Base-by-base conservation (phyloP, 164 flowering plant species). In the Hamamelis virginiana region DNA sequence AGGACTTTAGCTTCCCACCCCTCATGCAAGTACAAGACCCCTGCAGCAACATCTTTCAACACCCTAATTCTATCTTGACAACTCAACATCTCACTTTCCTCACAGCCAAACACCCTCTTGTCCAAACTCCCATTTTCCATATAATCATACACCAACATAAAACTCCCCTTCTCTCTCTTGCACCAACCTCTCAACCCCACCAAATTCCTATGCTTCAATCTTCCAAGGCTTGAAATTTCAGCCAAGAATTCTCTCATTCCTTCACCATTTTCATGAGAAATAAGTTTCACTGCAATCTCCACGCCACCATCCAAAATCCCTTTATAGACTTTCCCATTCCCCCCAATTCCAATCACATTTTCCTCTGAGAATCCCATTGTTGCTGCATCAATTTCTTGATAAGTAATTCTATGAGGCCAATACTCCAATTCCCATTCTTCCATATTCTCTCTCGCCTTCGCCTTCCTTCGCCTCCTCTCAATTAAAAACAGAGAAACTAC, bases 111-210 rank as follows among this genome's bases (percentile, higher is more conserved):
- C 19, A 87, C 59, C 72, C 81, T 68, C 66, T 82, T 84, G 64
- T 89, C 94, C 62, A 89, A 74, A 68, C 94, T 89, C 38, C 91
- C 90, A 70, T 87, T 89, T 72, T 83, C 90, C 91, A 89, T 85
- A 38, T 78, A 89, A 45, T 87, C 91, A 55, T 89, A 89, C 0
- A 86, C 80, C 76, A 89, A 66, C 60, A 87, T 71, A 66, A 89
- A 76, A 70, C 70, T 79, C 3, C 85, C 89, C 25, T 67, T 81
- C 22, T 87, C 90, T 69, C 77, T 77, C 75, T 84, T 89, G 72
- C 89, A 89, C 94, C 94, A 89, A 0, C 94, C 94, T 72, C 83
- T 80, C 77, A 89, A 76, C 26, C 85, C 82, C 44, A 89, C 94
- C 76, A 89, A 77, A 51, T 75, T 84, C 65, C 86, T 75, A 51